Evolutionary conservation across 23 red algal genomes (phyloP).

Genomic region (Gracilaria vermiculophylla): DNA sequence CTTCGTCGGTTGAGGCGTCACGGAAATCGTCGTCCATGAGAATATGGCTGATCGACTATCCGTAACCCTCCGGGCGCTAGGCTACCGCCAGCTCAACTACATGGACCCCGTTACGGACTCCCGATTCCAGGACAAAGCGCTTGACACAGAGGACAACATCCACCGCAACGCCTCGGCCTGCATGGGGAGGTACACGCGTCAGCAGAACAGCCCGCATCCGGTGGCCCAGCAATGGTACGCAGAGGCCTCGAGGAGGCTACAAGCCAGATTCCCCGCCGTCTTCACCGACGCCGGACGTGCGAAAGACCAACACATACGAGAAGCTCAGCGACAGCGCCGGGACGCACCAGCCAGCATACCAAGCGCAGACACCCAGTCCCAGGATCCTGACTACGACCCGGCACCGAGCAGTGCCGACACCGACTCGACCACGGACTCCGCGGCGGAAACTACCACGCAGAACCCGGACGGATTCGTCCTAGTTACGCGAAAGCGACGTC

Average conservation of each 20-base stretch:
- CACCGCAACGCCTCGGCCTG: background rate
- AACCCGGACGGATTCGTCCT: too few species aligned
- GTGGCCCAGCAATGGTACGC: background rate
- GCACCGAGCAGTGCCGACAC: too few species aligned
- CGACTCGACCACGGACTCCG: too few species aligned
- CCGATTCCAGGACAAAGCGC: background rate
- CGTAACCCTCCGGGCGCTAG: conserved; percentile 17
- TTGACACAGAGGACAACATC: background rate
- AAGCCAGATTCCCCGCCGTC: background rate
- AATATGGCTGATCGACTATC: background rate
- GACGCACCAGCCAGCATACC: too few species aligned
- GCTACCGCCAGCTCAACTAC: background rate
- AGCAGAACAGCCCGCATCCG: background rate
- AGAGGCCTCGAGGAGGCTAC: background rate
- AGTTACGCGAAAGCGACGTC: too few species aligned
- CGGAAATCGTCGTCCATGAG: background rate
- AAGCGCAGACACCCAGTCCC: too few species aligned
- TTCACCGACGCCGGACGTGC: background rate
- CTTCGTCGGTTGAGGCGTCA: background rate
- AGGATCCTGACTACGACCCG: too few species aligned
- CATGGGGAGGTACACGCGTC: background rate
- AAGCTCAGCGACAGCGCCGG: background rate
- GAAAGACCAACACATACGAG: background rate
- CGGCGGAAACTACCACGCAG: too few species aligned
- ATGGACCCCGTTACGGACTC: background rate